Conservation (phyloP, 139 green algal species). For the Mesostigma viride region DNA sequence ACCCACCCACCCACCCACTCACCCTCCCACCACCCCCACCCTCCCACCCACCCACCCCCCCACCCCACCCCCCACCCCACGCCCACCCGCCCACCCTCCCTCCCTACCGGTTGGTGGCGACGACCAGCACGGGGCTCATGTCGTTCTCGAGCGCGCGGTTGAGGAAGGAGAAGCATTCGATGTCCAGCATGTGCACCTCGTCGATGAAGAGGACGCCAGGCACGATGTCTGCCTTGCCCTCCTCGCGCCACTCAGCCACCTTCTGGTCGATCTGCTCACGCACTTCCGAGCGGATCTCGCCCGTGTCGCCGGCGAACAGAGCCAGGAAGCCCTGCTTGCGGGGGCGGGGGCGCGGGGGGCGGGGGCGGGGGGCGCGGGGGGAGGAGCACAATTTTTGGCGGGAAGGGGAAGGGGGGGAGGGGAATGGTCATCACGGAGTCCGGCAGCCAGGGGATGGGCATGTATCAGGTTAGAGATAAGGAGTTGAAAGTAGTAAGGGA, state of each 20-base stretch:
- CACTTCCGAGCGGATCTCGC: conserved; percentile 92
- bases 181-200: conserved; percentile 99
- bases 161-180: conserved; percentile 98
- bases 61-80: no score
- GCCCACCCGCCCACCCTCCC: no score
- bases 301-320: conserved; percentile 93
- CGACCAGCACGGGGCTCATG: conserved; percentile 93
- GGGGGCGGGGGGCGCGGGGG: not conserved
- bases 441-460: not conserved
- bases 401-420: no score
- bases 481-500: no score
- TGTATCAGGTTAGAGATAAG: no score
- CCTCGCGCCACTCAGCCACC: conserved; percentile 90
- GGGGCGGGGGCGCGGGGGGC: not conserved
- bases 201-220: conserved; percentile 96
- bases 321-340: conserved; percentile 91
- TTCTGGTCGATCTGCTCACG: conserved; percentile 80
- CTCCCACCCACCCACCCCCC: no score
- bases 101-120: conserved; percentile 81
- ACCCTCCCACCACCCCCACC: no score
- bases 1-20: no score
- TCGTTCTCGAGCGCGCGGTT: conserved; percentile 94
- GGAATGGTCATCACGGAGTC: no score
- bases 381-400: no score
- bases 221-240: conserved; percentile 98